Base-by-base conservation (phyloP, 2,329 filamentous ascomycete species). In the Cadophora sp. region DNA sequence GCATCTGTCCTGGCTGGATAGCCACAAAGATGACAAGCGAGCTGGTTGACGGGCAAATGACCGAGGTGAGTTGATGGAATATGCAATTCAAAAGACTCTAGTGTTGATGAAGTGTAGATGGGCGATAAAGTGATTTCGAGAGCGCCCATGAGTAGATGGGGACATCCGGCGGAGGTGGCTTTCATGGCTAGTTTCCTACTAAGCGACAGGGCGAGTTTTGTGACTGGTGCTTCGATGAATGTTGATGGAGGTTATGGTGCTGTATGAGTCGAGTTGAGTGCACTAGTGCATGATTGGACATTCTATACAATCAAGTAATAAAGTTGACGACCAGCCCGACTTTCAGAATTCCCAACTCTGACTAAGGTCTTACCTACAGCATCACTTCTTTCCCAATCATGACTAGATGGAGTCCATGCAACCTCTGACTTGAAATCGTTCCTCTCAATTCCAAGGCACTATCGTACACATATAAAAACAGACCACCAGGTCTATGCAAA, bases 1-100 rank as follows among this genome's bases (percentile, higher is more conserved):
- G 68, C 62, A 56, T 75, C 9, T 72, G 69, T 55, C 72, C 73
- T 27, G 73, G 72, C 27, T 74, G 70, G 68, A 72, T 72, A 16
- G 47, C 59, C 9, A 73, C 72, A 7, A 59, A n/a, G 5, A 69
- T 72, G 59, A 68, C 50, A 16, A 36, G 63, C 18, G 1, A 0
- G 2, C 22, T 69, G 13, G 45, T 45, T 48, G 60, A 64, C 9
- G 55, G 50, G 2, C 62, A 65, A 16, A 62, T 4, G 62, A 39
- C 13, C 22, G 18, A 60, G 8, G 71, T 71, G 59, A 65, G 66
- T 64, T 27, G 3, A 6, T 22, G n/a, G n/a, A 24, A 11, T 24
- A 7, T 20, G n/a, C n/a, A 20, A 4, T 20, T 48, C 27, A 30
- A 30, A 6, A 30, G 27, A 30, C 8, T 20, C 30, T 2, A 14